These are phyloP conservation scores for Fusarium mangiferae DNA, from an alignment of 2,329 filamentous ascomycete genomes.

Conservation along the genomic window DNA sequence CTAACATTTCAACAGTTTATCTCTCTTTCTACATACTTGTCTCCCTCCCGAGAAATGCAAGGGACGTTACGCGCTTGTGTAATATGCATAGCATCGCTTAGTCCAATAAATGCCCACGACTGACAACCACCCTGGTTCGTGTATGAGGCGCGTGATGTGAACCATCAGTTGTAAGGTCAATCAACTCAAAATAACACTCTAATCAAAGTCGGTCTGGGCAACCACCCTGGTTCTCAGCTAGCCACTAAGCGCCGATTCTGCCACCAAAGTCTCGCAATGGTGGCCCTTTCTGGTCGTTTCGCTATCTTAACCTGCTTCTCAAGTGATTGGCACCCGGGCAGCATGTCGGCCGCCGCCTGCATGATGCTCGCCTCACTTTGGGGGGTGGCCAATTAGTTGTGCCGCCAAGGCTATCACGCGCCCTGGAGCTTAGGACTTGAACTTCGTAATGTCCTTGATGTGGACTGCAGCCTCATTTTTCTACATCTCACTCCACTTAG, in stretches of 20 bases:
- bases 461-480: rapidly evolving
- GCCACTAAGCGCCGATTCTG: background rate
- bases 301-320: background rate
- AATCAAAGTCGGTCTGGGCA: too few relatives aligned
- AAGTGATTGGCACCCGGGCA: background rate
- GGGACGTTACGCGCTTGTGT: background rate
- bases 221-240: background rate
- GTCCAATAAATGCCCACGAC: background rate
- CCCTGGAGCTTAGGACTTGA: background rate
- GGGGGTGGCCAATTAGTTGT: background rate
- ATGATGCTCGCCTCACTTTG: background rate
- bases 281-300: rapidly evolving
- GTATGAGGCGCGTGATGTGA: too few relatives aligned
- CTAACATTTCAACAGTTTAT: rapidly evolving
- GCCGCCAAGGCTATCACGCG: background rate
- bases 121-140: background rate
- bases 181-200: too few relatives aligned
- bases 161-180: too few relatives aligned
- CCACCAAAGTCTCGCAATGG: background rate
- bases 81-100: background rate
- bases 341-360: background rate
- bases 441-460: rapidly evolving
- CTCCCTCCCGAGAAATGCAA: rapidly evolving
- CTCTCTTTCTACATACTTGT: background rate
- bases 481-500: rapidly evolving